Percentiles rank a stretch among this genome's conserved stretches.
phyloP scores from a whole-genome alignment of 1,284 basidiomycete species.

The Takashimella tepidaria region DNA sequence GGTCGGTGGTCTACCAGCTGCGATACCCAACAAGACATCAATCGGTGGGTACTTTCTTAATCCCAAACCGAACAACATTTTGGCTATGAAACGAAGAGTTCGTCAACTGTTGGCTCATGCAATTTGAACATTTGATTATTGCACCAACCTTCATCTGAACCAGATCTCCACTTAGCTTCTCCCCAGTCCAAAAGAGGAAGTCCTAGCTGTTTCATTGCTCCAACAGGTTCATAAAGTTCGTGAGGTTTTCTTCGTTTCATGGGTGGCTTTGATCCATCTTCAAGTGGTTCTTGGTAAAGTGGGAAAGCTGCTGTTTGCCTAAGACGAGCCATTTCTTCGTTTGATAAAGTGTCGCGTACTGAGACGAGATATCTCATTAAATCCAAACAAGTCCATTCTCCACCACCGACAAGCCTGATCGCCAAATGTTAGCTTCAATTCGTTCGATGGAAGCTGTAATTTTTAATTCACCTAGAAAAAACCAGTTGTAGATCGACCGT shows the following conservation, averaged over 20 bases:
- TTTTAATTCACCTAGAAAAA: constrained; percentile 70
- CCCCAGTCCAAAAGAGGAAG: constrained; percentile 89
- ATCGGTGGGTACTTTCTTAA: constrained; percentile 68
- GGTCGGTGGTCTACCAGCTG: constrained; percentile 50
- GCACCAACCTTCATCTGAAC: constrained; percentile 72
- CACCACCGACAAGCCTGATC: constrained; percentile 52
- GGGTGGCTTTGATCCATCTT: constrained; percentile 38
- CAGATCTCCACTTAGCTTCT: constrained; percentile 67
- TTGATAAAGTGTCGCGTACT: constrained; percentile 65
- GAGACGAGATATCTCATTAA: constrained; percentile 86
- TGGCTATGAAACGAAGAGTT: constrained; percentile 68
- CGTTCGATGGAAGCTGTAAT: no score
- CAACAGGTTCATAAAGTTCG: constrained; percentile 78
- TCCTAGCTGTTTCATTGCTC: constrained; percentile 65
- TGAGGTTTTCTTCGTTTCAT: constrained; percentile 56
- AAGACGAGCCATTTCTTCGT: constrained; percentile 67
- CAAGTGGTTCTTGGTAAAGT: constrained; percentile 52
- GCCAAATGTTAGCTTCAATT: no score
- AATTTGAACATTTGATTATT: constrained; percentile 1
- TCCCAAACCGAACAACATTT: constrained; percentile 75
- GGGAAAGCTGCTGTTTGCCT: constrained; percentile 76
- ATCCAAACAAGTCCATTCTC: constrained; percentile 44
- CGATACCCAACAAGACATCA: constrained; percentile 61
- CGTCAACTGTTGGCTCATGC: no score
- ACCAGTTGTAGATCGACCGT: constrained; percentile 87